Evolutionary conservation across 1,284 basidiomycete genomes (phyloP), one percentile per base, ranked within the genome.

Genomic region (Melanopsichium pennsylvanicum): DNA sequence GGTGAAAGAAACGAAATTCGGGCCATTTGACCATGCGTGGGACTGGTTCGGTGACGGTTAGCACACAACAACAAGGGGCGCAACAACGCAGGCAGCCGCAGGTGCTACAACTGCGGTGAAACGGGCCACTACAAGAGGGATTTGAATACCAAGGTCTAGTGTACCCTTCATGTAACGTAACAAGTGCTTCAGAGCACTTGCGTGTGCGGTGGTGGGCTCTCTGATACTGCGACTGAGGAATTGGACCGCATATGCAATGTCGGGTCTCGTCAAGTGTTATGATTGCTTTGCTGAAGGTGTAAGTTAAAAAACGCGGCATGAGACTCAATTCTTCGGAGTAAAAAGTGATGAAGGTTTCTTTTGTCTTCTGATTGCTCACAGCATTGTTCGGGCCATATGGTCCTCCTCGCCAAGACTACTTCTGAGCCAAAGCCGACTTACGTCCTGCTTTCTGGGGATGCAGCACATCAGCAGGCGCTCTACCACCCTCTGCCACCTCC

Each of bases 331-430:
- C n/a, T n/a, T n/a, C n/a, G n/a, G 11, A 36, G 3, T 18, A 15
- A 10, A 27, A 11, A 26, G 15, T 40, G 38, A 40, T n/a, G 10
- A 10, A 5, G 25, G 27, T 22, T 38, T 8, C 16, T n/a, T 12
- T 26, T 40, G 23, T 16, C 13, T 40, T 26, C 18, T 32, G 16
- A 16, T 18, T 8, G 7, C 21, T 23, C 13, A 16, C 43, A 52
- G 57, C 58, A 61, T 26, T 61, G 58, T 48, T 51, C 27, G 31
- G 51, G 58, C 19, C 58, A 61, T 34, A 36, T 50, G 29, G 36
- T 34, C 5, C 36, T 54, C 5, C 21, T 50, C 9, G 58, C 54
- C 16, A 38, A 44, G n/a, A 55, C 58, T 5, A 29, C 43, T 2
- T 18, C 35, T 16, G 5, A 5, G 1, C 35, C 40, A 8, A 33